Evolutionary conservation across 257 asterid species (phyloP).

Genomic region (Lithospermum erythrorhizon): DNA sequence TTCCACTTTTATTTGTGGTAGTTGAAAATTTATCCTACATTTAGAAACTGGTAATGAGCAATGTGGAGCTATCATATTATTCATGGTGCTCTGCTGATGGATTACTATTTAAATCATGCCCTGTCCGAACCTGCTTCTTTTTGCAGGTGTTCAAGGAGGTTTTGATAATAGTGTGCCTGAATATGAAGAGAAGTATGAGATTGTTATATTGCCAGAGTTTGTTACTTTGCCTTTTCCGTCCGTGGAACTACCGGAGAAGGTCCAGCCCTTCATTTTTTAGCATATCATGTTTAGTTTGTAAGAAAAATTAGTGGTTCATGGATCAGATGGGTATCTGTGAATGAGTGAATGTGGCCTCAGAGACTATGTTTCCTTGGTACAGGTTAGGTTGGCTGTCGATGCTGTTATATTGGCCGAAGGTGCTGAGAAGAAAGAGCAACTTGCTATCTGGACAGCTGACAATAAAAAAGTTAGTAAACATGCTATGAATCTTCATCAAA

Average conservation of each 20-base stretch:
- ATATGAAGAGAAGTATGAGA: constrained; percentile 58
- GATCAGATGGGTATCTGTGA: neutral
- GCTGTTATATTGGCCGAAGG: constrained; percentile 66
- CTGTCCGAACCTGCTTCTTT: constrained; percentile 9
- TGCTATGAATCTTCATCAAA: constrained; percentile 75
- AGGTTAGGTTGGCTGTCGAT: constrained; percentile 94
- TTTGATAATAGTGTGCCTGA: constrained; percentile 72
- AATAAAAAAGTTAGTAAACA: constrained; percentile 58
- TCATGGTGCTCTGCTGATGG: neutral
- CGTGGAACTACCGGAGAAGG: constrained; percentile 96
- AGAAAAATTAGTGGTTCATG: neutral
- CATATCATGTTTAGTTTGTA: neutral
- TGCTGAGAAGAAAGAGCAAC: constrained; percentile 88
- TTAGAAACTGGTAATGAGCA: neutral
- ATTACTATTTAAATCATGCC: neutral
- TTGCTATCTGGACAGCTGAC: constrained; percentile 94
- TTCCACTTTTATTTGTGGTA: neutral
- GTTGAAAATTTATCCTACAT: neutral
- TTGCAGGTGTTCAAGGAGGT: constrained; percentile 82
- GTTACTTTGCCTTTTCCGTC: constrained; percentile 85
- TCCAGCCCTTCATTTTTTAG: constrained; percentile 11
- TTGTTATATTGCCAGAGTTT: constrained; percentile 69
- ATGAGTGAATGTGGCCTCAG: neutral
- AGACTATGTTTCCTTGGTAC: constrained; percentile 14
- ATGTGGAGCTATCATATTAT: neutral